Evolutionary conservation across 1,139 yeast genomes (phyloP).

Genomic region (Zhuliangozyma parablackwelliae): DNA sequence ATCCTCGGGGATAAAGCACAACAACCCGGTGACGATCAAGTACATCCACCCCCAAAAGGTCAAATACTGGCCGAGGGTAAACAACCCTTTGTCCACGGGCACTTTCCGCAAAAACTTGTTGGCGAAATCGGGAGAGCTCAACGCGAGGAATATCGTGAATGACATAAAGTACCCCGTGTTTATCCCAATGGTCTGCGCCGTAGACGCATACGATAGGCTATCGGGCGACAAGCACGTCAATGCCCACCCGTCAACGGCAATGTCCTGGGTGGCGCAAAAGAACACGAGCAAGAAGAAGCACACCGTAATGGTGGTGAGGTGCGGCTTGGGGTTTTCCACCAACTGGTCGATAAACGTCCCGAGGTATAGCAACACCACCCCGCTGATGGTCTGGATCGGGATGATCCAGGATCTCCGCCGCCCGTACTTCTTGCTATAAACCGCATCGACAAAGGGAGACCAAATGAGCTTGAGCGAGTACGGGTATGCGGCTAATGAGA

Average conservation of each 20-base stretch:
- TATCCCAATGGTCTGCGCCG: constrained; percentile 94
- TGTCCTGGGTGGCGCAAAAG: constrained; percentile 95
- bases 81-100: constrained; percentile 63
- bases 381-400: constrained; percentile 80
- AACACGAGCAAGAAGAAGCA: constrained; percentile 75
- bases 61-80: constrained; percentile 72
- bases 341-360: constrained; percentile 58
- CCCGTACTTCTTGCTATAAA: constrained; percentile 65
- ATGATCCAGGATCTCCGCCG: constrained; percentile 92
- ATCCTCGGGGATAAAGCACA: constrained; percentile 60
- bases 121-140: constrained; percentile 89
- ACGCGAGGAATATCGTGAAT: constrained; percentile 85
- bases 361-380: constrained; percentile 58
- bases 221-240: constrained; percentile 75
- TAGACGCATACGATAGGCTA: constrained; percentile 73
- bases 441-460: constrained; percentile 94
- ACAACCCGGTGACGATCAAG: constrained; percentile 54
- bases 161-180: constrained; percentile 90
- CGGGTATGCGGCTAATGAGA: constrained; percentile 90
- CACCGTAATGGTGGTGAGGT: constrained; percentile 51
- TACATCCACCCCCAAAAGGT: constrained; percentile 74
- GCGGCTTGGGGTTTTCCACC: constrained; percentile 51
- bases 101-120: constrained; percentile 67
- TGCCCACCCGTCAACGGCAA: constrained; percentile 99
- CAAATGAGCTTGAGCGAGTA: constrained; percentile 86